Evolutionary conservation across 202 grass and related monocot genomes (phyloP).

Genomic region (Musa balbisiana): DNA sequence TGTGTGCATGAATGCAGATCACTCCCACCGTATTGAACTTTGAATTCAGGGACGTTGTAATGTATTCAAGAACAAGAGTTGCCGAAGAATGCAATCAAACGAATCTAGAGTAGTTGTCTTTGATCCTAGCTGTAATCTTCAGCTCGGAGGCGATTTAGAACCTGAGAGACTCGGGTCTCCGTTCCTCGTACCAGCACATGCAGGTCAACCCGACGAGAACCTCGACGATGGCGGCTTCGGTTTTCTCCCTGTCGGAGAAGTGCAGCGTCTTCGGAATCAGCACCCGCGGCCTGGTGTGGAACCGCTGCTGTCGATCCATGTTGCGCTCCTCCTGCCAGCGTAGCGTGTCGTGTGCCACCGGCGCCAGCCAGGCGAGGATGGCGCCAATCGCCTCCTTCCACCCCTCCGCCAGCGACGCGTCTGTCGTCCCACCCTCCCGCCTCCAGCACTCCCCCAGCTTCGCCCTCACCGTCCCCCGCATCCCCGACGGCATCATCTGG

Average conservation of each 20-base stretch:
- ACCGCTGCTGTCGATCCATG: constrained; percentile 69
- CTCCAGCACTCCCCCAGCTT: constrained; percentile 95
- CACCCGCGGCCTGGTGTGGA: constrained; percentile 37
- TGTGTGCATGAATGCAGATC: too few species aligned
- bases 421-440: constrained; percentile 39
- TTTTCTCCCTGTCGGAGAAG: constrained; percentile 67
- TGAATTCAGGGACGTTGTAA: too few species aligned
- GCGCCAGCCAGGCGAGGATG: constrained; percentile 73
- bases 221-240: constrained; percentile 78
- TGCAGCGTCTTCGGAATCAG: constrained; percentile 73
- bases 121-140: too few species aligned
- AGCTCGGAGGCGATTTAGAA: background rate
- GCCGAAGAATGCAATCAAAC: too few species aligned
- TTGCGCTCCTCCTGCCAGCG: constrained; percentile 77
- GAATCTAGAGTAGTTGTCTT: too few species aligned
- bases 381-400: constrained; percentile 64
- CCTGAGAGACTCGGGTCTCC: constrained; percentile 33
- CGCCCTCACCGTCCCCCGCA: constrained; percentile 47
- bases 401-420: constrained; percentile 56
- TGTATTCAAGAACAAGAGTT: too few species aligned
- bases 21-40: too few species aligned
- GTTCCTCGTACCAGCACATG: constrained; percentile 83
- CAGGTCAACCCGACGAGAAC: constrained; percentile 90
- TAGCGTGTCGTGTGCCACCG: constrained; percentile 60
- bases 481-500: constrained; percentile 69